A percentile compares a stretch with the other conserved stretches of the same genome.
These are phyloP conservation scores for Alternaria metachromatica DNA, from an alignment of 2,329 filamentous ascomycete genomes.

Conservation along the genomic window DNA sequence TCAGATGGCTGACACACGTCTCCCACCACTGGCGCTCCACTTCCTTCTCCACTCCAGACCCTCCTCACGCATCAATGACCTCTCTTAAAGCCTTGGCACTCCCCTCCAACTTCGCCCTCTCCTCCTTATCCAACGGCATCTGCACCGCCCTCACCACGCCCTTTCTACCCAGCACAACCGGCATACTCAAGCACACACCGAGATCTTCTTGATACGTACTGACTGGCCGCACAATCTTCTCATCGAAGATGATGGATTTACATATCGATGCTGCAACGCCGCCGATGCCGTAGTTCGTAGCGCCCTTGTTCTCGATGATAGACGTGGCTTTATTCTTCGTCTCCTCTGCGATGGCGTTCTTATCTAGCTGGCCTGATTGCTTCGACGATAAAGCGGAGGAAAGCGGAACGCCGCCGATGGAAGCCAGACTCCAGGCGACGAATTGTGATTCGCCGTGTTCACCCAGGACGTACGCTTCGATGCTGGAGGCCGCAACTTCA, in stretches of 20 bases:
- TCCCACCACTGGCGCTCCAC: too few species aligned
- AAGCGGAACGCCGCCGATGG: slow-evolving; percentile 18
- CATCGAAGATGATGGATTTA: slow-evolving; percentile 19
- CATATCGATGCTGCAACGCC: slow-evolving; percentile 27
- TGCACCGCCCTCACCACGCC: slow-evolving; percentile 18
- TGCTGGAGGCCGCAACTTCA: slow-evolving; percentile 13
- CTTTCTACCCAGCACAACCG: slow-evolving; percentile 22
- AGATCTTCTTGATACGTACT: slow-evolving; percentile 22
- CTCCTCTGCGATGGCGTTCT: slow-evolving; percentile 13
- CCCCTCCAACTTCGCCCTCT: slow-evolving; percentile 13
- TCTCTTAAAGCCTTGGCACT: slow-evolving; percentile 23
- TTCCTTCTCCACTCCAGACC: too few species aligned
- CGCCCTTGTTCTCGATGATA: slow-evolving; percentile 29
- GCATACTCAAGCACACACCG: slow-evolving; percentile 23
- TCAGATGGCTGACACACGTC: background rate
- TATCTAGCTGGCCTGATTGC: slow-evolving; percentile 3
- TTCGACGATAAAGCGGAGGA: background rate
- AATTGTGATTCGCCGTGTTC: slow-evolving; percentile 29
- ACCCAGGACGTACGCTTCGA: slow-evolving; percentile 27
- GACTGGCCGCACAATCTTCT: slow-evolving; percentile 18
- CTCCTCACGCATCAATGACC: slow-evolving; percentile 13
- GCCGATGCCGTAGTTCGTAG: slow-evolving; percentile 29
- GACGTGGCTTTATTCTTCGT: slow-evolving; percentile 21
- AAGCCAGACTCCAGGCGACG: slow-evolving; percentile 21
- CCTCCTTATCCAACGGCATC: slow-evolving; percentile 10